Evolutionary conservation across 495 filamentous ascomycete species (phyloP).

Genomic region (Aspergillus asperescens): DNA sequence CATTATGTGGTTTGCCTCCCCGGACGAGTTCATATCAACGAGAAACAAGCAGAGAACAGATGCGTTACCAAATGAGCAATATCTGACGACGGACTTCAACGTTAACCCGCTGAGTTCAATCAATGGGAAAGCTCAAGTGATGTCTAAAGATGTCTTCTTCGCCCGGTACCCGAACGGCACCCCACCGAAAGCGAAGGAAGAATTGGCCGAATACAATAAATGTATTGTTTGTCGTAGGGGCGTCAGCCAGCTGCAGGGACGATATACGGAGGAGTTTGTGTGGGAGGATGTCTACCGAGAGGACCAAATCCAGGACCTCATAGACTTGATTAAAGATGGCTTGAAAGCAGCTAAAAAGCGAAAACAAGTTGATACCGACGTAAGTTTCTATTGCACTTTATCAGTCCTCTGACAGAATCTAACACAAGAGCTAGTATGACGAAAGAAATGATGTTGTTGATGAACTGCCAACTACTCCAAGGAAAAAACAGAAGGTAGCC

Average conservation of each 20-base stretch:
- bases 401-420: neutral
- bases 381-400: constrained; percentile 29
- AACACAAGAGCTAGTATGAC: constrained; percentile 29
- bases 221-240: constrained; percentile 86
- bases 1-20: constrained; percentile 89
- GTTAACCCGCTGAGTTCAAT: constrained; percentile 81
- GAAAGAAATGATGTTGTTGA: constrained; percentile 33
- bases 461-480: constrained; percentile 48
- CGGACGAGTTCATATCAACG: constrained; percentile 72
- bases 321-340: constrained; percentile 58
- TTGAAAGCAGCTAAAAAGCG: constrained; percentile 52
- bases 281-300: constrained; percentile 83
- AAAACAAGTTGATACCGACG: constrained; percentile 45
- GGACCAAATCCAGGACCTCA: constrained; percentile 56
- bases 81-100: constrained; percentile 81
- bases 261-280: constrained; percentile 85
- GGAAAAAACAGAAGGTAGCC: constrained; percentile 51
- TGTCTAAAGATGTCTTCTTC: constrained; percentile 64
- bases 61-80: constrained; percentile 83
- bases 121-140: constrained; percentile 76
- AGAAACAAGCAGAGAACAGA: constrained; percentile 79
- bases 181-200: constrained; percentile 58
- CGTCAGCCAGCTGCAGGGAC: constrained; percentile 78
- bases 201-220: constrained; percentile 68
- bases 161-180: constrained; percentile 69